These are phyloP conservation scores for Podospora didyma DNA, from an alignment of 495 filamentous ascomycete species.

Conservation along the genomic window DNA sequence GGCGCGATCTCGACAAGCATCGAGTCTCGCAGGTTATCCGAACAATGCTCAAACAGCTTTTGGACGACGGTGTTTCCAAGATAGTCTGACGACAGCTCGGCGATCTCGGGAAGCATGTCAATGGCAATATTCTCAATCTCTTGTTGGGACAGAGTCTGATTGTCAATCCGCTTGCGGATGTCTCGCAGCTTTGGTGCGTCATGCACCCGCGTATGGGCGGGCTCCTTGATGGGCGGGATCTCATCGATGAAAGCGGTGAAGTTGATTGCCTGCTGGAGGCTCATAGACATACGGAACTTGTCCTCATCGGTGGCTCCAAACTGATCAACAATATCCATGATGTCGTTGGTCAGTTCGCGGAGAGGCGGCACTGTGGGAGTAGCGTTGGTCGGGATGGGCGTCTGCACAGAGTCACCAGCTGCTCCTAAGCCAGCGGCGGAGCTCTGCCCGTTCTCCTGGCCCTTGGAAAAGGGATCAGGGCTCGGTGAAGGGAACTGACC, in stretches of 20 bases:
- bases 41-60: conserved; percentile 95
- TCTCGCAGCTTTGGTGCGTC: conserved; percentile 95
- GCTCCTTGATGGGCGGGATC: conserved; percentile 84
- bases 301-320: conserved; percentile 89
- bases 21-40: conserved; percentile 79
- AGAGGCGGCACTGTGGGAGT: conserved; percentile 68
- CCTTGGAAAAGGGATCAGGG: conserved; percentile 71
- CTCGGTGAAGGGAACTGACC: conserved; percentile 91
- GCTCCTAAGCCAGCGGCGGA: conserved; percentile 32
- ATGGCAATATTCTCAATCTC: conserved; percentile 92
- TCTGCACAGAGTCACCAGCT: conserved; percentile 41
- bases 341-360: conserved; percentile 71
- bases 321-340: conserved; percentile 79
- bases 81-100: conserved; percentile 91
- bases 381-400: conserved; percentile 39
- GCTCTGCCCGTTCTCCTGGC: conserved; percentile 39
- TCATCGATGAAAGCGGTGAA: conserved; percentile 72
- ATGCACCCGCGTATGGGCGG: conserved; percentile 84
- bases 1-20: conserved; percentile 88
- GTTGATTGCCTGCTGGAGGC: conserved; percentile 69
- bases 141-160: conserved; percentile 73
- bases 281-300: conserved; percentile 62
- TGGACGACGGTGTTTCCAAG: conserved; percentile 99
- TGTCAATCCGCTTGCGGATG: conserved; percentile 96
- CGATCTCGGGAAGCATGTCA: conserved; percentile 93